These are phyloP conservation scores for Cadophora sp. DNA, from an alignment of 2,329 filamentous ascomycete genomes.

Conservation along the genomic window DNA sequence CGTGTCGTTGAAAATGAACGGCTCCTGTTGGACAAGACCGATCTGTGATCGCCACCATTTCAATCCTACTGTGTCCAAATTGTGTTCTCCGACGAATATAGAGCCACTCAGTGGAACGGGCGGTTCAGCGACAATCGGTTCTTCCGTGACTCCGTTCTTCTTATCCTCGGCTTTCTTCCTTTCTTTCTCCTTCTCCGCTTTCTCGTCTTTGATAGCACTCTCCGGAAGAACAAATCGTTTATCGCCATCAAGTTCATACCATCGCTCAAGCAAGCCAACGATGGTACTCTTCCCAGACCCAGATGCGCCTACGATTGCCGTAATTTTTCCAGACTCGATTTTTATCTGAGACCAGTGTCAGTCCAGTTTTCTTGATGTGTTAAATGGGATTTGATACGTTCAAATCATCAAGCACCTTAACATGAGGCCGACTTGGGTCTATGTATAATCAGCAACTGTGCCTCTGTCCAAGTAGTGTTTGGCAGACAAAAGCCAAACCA, in stretches of 20 bases:
- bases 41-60: slow-evolving; percentile 68
- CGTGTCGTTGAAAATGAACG: slow-evolving; percentile 71
- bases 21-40: slow-evolving; percentile 72
- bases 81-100: slow-evolving; percentile 59
- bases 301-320: slow-evolving; percentile 76
- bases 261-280: slow-evolving; percentile 72
- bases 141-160: slow-evolving; percentile 8
- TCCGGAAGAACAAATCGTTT: slow-evolving; percentile 49
- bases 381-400: background rate
- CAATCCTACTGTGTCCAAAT: slow-evolving; percentile 63
- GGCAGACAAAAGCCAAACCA: background rate
- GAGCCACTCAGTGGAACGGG: slow-evolving; percentile 55
- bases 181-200: slow-evolving; percentile 49
- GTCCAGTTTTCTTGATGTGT: background rate
- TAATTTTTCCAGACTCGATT: slow-evolving; percentile 68
- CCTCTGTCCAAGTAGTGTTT: background rate
- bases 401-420: slow-evolving; percentile 65
- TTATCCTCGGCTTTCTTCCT: slow-evolving; percentile 41
- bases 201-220: slow-evolving; percentile 53
- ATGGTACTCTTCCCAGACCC: slow-evolving; percentile 79
- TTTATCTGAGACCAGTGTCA: slow-evolving; percentile 8
- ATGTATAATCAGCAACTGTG: background rate
- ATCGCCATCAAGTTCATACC: slow-evolving; percentile 68
- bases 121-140: slow-evolving; percentile 36
- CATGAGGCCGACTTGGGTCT: slow-evolving; percentile 64